Conservation (phyloP, 2,329 filamentous ascomycete genomes). For the Pseudocercospora fuligena region DNA sequence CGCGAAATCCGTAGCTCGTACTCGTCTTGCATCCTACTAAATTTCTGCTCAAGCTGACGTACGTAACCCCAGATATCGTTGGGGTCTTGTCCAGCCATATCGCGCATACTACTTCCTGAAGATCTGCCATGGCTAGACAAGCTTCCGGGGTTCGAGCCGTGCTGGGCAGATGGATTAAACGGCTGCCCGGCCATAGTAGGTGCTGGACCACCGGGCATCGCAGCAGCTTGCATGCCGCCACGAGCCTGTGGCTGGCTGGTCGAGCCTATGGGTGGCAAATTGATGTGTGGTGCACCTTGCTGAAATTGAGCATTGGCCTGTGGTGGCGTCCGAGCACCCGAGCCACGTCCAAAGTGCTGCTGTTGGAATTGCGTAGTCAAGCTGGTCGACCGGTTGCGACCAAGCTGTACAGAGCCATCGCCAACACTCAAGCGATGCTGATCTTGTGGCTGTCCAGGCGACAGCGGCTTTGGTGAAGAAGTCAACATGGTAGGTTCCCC, state of each 20-base stretch:
- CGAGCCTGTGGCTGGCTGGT: conserved; percentile 33
- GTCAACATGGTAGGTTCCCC: conserved; percentile 71
- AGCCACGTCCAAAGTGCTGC: conserved; percentile 64
- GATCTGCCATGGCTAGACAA: conserved; percentile 59
- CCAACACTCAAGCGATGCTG: conserved; percentile 59
- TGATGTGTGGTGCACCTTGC: conserved; percentile 33
- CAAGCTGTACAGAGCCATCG: conserved; percentile 42
- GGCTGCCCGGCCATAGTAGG: conserved; percentile 46
- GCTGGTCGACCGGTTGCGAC: conserved; percentile 68
- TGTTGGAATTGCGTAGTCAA: conserved; percentile 69
- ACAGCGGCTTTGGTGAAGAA: conserved; percentile 85
- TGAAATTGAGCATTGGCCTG: conserved; percentile 48
- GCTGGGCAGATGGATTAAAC: conserved; percentile 11
- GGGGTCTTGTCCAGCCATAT: conserved; percentile 64
- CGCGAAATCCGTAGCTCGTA: conserved; percentile 51
- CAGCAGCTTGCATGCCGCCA: conserved; percentile 22
- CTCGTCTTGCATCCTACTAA: conserved; percentile 54
- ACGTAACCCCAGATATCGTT: conserved; percentile 72
- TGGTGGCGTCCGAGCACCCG: conserved; percentile 60
- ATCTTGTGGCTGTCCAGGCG: conserved; percentile 61
- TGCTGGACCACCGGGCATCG: conserved; percentile 29
- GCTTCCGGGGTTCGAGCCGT: conserved; percentile 54
- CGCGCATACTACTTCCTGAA: conserved; percentile 66
- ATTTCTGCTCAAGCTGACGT: conserved; percentile 66
- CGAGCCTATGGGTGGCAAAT: conserved; percentile 47